Evolutionary conservation across 2,329 filamentous ascomycete species (phyloP).

Genomic region (Stenocarpella maydis): DNA sequence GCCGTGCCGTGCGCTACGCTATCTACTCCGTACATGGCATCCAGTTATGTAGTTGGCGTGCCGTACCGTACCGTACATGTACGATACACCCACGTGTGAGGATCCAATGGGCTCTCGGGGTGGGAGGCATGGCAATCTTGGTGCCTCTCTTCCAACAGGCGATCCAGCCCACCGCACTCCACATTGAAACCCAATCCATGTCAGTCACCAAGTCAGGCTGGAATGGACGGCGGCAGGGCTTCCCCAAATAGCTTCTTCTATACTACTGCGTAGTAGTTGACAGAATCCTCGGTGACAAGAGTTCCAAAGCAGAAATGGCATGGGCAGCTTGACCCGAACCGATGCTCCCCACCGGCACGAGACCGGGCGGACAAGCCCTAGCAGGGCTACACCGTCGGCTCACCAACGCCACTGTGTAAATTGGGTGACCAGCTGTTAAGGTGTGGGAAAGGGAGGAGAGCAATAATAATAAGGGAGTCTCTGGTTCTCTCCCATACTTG

Average conservation of each 20-base stretch:
- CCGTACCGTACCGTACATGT: neutral
- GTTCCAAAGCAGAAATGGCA: neutral
- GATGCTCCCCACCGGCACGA: too few relatives aligned
- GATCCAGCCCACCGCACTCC: neutral
- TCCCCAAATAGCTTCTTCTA: neutral
- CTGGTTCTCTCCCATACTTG: neutral
- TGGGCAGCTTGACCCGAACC: neutral
- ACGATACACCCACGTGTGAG: too few relatives aligned
- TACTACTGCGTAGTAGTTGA: too few relatives aligned
- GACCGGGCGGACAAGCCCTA: neutral
- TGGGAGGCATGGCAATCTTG: neutral
- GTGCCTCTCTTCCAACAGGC: neutral
- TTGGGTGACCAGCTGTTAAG: slow-evolving; percentile 25
- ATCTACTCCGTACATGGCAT: too few relatives aligned
- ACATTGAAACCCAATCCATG: slow-evolving; percentile 1
- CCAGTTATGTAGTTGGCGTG: too few relatives aligned
- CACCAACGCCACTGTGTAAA: neutral
- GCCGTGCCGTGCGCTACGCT: slow-evolving; percentile 19
- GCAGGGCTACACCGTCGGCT: slow-evolving; percentile 8
- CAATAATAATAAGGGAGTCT: neutral
- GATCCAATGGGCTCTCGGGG: neutral
- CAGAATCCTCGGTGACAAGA: neutral
- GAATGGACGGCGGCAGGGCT: neutral
- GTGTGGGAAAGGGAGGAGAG: slow-evolving; percentile 1
- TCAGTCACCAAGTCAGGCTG: neutral